phyloP scores from a whole-genome alignment of 768 basidiomycete genomes.

The Neoboletus brunneissimus region DNA sequence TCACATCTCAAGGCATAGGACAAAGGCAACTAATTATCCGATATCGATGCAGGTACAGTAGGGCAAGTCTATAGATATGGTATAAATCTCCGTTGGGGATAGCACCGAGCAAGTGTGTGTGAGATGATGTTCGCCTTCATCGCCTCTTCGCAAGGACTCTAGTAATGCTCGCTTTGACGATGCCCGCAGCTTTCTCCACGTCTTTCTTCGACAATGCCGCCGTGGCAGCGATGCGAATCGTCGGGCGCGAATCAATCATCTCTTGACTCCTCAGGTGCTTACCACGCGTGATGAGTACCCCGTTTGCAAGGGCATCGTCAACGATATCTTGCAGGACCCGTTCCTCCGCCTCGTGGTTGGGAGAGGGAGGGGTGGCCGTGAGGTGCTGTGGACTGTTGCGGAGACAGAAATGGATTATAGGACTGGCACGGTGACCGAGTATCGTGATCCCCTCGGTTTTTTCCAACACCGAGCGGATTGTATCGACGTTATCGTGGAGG shows the following conservation, averaged over 20 bases:
- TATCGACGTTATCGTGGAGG: conserved; percentile 78
- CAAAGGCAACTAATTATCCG: conserved; percentile 8
- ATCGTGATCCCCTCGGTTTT: conserved; percentile 77
- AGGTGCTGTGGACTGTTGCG: conserved; percentile 33
- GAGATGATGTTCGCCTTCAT: conserved; percentile 23
- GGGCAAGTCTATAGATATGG: conserved; percentile 27
- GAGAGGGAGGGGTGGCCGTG: conserved; percentile 22
- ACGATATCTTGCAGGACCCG: conserved; percentile 86
- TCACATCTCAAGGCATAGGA: neutral
- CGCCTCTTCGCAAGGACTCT: conserved; percentile 69
- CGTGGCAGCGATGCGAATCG: conserved; percentile 79
- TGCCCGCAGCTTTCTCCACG: conserved; percentile 78
- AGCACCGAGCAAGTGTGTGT: neutral
- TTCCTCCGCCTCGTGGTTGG: conserved; percentile 71
- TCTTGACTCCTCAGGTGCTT: conserved; percentile 85
- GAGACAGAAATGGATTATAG: conserved; percentile 82
- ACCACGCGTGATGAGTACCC: conserved; percentile 82
- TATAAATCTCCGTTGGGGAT: conserved; percentile 24
- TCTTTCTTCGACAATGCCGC: conserved; percentile 85
- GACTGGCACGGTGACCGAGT: conserved; percentile 82
- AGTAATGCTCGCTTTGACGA: conserved; percentile 68
- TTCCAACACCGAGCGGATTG: conserved; percentile 78
- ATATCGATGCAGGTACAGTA: conserved; percentile 15
- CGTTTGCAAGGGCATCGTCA: conserved; percentile 77
- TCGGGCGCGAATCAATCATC: conserved; percentile 74